Base-by-base conservation (phyloP, 2,329 filamentous ascomycete species). In the Hypoxylon sp. region DNA sequence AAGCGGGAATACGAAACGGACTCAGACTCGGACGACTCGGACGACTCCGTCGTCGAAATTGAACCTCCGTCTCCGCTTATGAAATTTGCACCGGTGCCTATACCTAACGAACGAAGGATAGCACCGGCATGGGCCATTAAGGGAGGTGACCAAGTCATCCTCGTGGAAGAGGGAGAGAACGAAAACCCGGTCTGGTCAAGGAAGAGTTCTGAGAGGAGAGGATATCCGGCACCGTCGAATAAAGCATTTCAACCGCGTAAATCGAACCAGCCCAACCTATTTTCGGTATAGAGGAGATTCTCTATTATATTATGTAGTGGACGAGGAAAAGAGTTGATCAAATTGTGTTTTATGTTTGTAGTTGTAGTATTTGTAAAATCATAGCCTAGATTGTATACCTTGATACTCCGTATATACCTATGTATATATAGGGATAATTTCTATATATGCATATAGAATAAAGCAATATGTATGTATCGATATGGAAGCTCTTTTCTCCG, bases 91-190 rank as follows among this genome's bases (percentile, higher is more conserved):
- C 14, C 53, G 2, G 30, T 56, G 34, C 25, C 52, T 9, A 3
- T 36, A 13, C 23, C 52, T 13, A 45, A 46, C 28, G 7, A 46
- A 30, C 25, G 21, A 11, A 43, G n/a, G 30, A 14, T 63, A 45
- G 51, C 60, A 25, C 34, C 60, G 45, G 34, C 19, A 4, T 28
- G 11, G 19, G 1, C 38, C 11, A 23, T 45, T 11, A 2, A 30
- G 1, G 7, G 14, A 45, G 10, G 25, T 2, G 10, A 56, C 17
- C 10, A 9, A 2, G 10, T 2, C 4, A 7, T 13, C 7, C 10
- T 7, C 13, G 21, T 11, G 1, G 7, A 14, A 17, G 10, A 14
- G 34, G 13, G 14, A 10, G 36, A 10, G 11, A 3, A 13, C 6
- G 13, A 25, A 9, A 19, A 51, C 36, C 7, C 50, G 6, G 21